These are phyloP conservation scores for Aspergillus unguis DNA, from an alignment of 2,329 filamentous ascomycete species.

Conservation along the genomic window DNA sequence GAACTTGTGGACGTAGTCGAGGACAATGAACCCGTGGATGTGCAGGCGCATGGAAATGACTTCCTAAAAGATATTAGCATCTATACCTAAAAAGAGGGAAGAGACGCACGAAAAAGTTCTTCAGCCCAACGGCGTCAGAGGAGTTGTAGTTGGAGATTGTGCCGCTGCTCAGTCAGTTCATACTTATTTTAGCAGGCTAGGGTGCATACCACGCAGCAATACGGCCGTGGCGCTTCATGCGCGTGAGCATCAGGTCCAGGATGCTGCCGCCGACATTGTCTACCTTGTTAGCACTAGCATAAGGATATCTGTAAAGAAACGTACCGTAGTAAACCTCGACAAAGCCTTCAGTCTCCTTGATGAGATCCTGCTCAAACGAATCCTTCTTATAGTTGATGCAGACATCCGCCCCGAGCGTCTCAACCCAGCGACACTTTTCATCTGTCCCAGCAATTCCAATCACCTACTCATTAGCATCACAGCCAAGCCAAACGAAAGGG, in stretches of 20 bases:
- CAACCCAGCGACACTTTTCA: conserved; percentile 11
- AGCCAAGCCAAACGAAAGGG: background rate
- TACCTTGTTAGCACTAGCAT: background rate
- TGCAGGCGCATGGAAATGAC: conserved; percentile 16
- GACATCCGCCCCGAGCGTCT: conserved; percentile 13
- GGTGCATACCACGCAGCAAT: conserved; percentile 19
- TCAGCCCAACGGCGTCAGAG: conserved; percentile 9
- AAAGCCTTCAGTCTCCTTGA: conserved; percentile 3
- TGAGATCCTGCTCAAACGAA: conserved; percentile 4
- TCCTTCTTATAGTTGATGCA: conserved; percentile 12
- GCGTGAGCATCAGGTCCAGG: conserved; percentile 10
- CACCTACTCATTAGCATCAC: background rate
- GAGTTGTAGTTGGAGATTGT: conserved; percentile 23
- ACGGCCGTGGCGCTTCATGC: conserved; percentile 10
- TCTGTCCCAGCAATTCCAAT: conserved; percentile 14
- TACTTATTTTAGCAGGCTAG: background rate
- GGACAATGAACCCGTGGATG: conserved; percentile 20
- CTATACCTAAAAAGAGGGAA: background rate
- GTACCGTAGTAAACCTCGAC: conserved; percentile 6
- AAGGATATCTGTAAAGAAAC: background rate
- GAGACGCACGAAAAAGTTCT: conserved; percentile 21
- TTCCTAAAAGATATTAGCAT: conserved; percentile 10
- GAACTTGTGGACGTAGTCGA: conserved; percentile 22
- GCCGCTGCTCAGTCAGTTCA: conserved; percentile 13
- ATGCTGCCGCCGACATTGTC: conserved; percentile 13